Base-by-base conservation (phyloP, 108 stramenopile genomes). In the Skeletonema grethae region DNA sequence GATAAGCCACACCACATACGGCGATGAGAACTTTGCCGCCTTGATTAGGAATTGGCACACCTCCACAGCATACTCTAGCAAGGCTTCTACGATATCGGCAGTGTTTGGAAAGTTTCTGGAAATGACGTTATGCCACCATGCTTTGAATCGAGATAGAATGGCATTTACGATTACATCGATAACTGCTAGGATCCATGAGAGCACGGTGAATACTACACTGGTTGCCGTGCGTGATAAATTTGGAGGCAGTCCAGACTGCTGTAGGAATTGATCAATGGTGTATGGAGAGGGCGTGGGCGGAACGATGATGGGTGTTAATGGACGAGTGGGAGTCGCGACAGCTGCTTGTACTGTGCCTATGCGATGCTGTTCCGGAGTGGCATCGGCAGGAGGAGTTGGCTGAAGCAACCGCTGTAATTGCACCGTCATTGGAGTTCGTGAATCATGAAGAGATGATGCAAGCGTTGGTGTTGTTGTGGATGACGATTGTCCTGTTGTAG, bases 321-420 rank as follows among this genome's bases (percentile, higher is more conserved):
- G 18, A 53, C 50, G 50, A 24, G 25, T 1, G 1, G 50, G 50
- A 53, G 50, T 53, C 50, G 50, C 3, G 20, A 53, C 22, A 22
- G 22, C 50, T 22, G 50, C 8, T 53, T 22, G 1, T 24, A 22
- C 0, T 53, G 48, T 3, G 48, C 4, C 15, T 4, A 22, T 15
- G 18, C 15, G 32, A 18, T n/a, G 25, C 25, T 28, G 25, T 28
- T 28, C 25, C 1, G 25, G 25, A 28, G 25, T 28, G 0, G 25
- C 50, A 22, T 53, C 5, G n/a, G 18, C 50, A 22, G 50, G 50
- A 53, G 50, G 50, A 53, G 50, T 53, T 4, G 50, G 50, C 50
- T 53, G 50, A 8, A 53, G 50, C 50, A 53, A 53, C n/a, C 50
- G 18, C n/a, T 53, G 20, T 8, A 53, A 22, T 53, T 53, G 50